phyloP scores from a whole-genome alignment of 805 yeast species.

The Sugiyamaella marilandica region DNA sequence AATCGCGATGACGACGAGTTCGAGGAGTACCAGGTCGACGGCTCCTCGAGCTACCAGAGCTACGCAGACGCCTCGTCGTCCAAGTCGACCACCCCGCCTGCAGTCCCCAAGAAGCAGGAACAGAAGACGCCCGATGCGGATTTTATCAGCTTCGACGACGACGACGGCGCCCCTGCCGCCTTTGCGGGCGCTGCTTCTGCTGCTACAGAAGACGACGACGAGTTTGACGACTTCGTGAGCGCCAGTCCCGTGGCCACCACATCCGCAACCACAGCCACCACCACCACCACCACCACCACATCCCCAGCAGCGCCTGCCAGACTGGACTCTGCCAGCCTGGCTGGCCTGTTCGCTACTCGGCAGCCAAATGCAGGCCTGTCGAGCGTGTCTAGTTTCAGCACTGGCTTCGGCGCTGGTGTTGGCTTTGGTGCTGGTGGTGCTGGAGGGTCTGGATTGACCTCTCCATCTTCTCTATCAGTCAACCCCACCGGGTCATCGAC shows the following conservation, averaged over 20 bases:
- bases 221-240: slow-evolving; percentile 59
- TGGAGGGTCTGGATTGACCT: slow-evolving; percentile 15
- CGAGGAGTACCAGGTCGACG: slow-evolving; percentile 34
- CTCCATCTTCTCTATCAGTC: slow-evolving; percentile 11
- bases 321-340: slow-evolving; percentile 13
- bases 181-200: slow-evolving; percentile 18
- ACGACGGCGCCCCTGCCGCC: slow-evolving; percentile 22
- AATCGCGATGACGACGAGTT: slow-evolving; percentile 35
- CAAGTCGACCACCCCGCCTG: slow-evolving; percentile 10
- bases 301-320: slow-evolving; percentile 5
- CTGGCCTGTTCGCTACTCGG: slow-evolving; percentile 21
- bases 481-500: slow-evolving; percentile 14
- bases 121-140: slow-evolving; percentile 19
- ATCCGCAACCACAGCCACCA: too few species aligned
- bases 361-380: neutral
- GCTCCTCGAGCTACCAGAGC: slow-evolving; percentile 4
- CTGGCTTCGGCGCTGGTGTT: slow-evolving; percentile 2
- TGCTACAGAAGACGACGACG: slow-evolving; percentile 48
- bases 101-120: slow-evolving; percentile 10
- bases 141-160: slow-evolving; percentile 25
- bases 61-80: neutral
- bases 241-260: slow-evolving; percentile 43
- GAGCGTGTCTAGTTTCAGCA: neutral
- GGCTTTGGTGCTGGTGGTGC: slow-evolving; percentile 6
- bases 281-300: slow-evolving; percentile 19